Base-by-base conservation (phyloP, 140 eudicot genomes). In the Flaveria floridana region DNA sequence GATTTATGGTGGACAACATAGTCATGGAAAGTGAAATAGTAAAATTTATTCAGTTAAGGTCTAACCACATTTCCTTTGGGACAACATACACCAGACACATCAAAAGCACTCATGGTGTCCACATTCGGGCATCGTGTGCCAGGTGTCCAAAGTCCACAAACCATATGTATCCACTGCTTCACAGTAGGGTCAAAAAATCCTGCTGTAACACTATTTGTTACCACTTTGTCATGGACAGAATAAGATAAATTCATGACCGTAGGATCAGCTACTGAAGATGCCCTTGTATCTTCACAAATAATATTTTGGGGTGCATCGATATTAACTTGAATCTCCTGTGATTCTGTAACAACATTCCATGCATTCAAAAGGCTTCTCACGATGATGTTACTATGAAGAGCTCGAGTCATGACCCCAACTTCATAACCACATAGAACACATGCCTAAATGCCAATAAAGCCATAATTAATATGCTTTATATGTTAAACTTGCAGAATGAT, bases 121-220 rank as follows among this genome's bases (percentile, higher is more conserved):
- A 87, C 92, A 80, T 87, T 87, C 42, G 89, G 92, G 78, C 92
- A 87, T 47, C 89, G 69, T 28, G 89, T 84, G 61, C 84, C 87
- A 13, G 92, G 92, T 77, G 92, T 87, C 92, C 92, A 87, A 34
- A 87, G 87, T 25, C 89, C 92, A 85, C 92, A 87, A 61, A 87
- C 92, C 89, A 87, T 80, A 78, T 87, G 92, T 61, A 87, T 81
- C 92, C 92, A 87, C 77, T 87, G 92, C 81, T 85, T 85, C 34
- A 85, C 80, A 21, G 81, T 82, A 18, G 82, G 30, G 78, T 82
- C 84, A 82, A 80, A 20, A 26, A 74, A 34, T 19, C 92, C 92
- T 4, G 87, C 76, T 59, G 86, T 77, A 70, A 85, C 75, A 78
- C 86, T 84, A 68, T 87, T 87, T 9, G 16, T 34, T 26, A 81